Evolutionary conservation across 495 filamentous ascomycete genomes (phyloP).

Genomic region (Patellaria atrata): DNA sequence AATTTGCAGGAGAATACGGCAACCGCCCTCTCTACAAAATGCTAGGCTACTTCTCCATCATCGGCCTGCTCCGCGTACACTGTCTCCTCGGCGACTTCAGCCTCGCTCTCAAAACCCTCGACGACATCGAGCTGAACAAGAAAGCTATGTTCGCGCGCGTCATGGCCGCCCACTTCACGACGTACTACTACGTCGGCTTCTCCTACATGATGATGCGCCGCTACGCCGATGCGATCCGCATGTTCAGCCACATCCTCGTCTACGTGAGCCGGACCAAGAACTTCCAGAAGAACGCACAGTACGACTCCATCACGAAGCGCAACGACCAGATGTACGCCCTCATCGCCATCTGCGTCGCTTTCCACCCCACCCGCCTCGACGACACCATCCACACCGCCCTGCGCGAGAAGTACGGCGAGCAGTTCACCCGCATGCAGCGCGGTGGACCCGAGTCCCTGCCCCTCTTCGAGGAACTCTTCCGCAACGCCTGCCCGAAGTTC

Average conservation of each 20-base stretch:
- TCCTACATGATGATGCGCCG: conserved; percentile 99
- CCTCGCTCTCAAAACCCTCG: conserved; percentile 92
- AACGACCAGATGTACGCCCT: conserved; percentile 99
- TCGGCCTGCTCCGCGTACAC: conserved; percentile 91
- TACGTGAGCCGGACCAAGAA: conserved; percentile 99
- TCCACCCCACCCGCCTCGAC: conserved; percentile 89
- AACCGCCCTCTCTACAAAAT: conserved; percentile 87
- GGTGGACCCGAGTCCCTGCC: conserved; percentile 89
- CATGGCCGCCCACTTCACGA: conserved; percentile 99
- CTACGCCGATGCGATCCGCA: conserved; percentile 96
- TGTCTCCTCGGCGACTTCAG: conserved; percentile 95
- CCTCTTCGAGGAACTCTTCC: conserved; percentile 95
- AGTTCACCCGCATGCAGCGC: conserved; percentile 86
- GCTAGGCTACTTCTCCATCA: conserved; percentile 98
- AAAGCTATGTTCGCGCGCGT: conserved; percentile 99
- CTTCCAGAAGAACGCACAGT: conserved; percentile 97
- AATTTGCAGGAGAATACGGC: conserved; percentile 88
- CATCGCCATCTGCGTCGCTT: conserved; percentile 95
- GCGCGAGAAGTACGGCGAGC: conserved; percentile 96
- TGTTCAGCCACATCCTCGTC: conserved; percentile 98
- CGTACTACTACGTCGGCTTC: conserved; percentile 99
- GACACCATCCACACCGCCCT: conserved; percentile 98
- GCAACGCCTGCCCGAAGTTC: conserved; percentile 92
- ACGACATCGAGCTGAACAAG: conserved; percentile 99
- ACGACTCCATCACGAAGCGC: conserved; percentile 97